Base-by-base conservation (phyloP, 2,329 filamentous ascomycete species). In the Aspergillus phoenicis region DNA sequence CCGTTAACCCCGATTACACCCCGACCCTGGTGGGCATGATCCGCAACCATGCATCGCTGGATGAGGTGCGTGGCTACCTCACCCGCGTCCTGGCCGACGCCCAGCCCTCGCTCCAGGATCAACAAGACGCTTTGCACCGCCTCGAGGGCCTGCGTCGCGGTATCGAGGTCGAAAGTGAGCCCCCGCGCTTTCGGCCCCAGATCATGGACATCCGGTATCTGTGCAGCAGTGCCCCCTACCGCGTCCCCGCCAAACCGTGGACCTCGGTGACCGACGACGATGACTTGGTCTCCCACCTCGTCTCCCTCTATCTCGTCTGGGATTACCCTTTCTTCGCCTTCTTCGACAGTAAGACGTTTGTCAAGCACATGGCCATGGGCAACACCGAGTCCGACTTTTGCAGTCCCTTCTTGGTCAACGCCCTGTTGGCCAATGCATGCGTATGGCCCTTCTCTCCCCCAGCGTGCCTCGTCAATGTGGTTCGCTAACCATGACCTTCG, bases 221-320 rank as follows among this genome's bases (percentile, higher is more conserved):
- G 33, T 71, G 70, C 36, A 65, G 67, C 15, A 63, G 36, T 13
- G 68, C 68, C 8, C 70, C 68, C 3, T 64, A 62, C 26, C 64
- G 62, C 17, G 68, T 73, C 1, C 70, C 70, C 0, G 71, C 71
- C 6, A 66, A 62, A 24, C 69, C 92, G 6, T 97, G 93, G 93
- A 93, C 92, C 0, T 85, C 82, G 8, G 91, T 95, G 30, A 96
- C 91, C 1, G 82, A 85, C 52, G 91, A 97, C 71, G 82, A 86
- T 8, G 85, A 89, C 51, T 82, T 96, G 36, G 86, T 96, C 61
- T 85, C 87, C 10, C 92, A 96, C 75, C 83, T 97, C 28, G 85
- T 97, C 67, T 91, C 92, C 71, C 89, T 96, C 85, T 97, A 97
- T 77, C 96, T 96, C 76, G 91, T 87, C 67, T 97, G 93, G 89